Evolutionary conservation across 1,284 basidiomycete genomes (phyloP), one percentile per base, ranked within the genome.

Genomic region (Malassezia nana): DNA sequence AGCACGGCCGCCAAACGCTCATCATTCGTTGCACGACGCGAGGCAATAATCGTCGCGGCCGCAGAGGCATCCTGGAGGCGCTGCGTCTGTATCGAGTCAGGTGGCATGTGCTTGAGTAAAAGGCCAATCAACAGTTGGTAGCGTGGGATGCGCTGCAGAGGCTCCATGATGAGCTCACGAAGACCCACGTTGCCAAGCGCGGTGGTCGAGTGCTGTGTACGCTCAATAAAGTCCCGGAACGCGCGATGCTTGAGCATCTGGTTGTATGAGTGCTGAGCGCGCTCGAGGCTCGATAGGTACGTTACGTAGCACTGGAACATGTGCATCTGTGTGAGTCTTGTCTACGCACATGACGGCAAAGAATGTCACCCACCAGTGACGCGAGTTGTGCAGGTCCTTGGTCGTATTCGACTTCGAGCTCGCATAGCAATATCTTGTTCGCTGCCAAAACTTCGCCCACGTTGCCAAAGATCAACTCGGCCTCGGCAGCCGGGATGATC

Each of bases 101-200:
- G 47, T 6, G 67, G 62, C 28, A 73, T 55, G 29, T 65, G 57
- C 39, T 59, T 57, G 22, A 72, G 32, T 13, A 74, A 55, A n/a
- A 63, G 66, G 61, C 89, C 84, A 75, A 95, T 88, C 59, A 99
- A 80, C 22, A 99, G 79, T 2, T 89, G 94, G 76, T 98, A 98
- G 52, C 92, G 81, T 1, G 94, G 91, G 60, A 98, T 89, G 25
- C 94, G 84, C 74, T 99, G 94, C n/a, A 96, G 88, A n/a, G 94
- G 94, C 69, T 98, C 94, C 83, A 96, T 95, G 38, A 99, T 79
- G 38, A 99, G 81, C 75, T 98, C 92, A 18, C 89, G 82, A 35
- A 99, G 79, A 12, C 92, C 70, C 0, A 64, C 59, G 55, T 90
- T 92, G 60, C 81, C 82, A 31, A 83, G 78, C 54, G 89, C 89